These are phyloP conservation scores for Nectriaceae sp. DNA, from an alignment of 2,329 filamentous ascomycete genomes.

Conservation along the genomic window DNA sequence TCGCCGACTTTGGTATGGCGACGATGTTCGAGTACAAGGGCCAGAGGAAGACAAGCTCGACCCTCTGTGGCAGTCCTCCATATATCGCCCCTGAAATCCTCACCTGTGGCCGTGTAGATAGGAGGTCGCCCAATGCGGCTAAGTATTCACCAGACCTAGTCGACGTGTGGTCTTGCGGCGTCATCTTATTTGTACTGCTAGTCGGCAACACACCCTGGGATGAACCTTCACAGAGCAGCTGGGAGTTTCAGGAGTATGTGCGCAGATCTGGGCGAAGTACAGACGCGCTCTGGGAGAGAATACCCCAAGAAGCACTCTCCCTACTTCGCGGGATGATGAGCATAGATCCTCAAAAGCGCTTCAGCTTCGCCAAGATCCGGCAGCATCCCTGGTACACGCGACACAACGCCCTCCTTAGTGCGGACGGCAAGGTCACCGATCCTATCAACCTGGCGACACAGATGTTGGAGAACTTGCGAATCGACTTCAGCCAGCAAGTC, in stretches of 20 bases:
- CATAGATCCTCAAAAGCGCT: slow-evolving; percentile 72
- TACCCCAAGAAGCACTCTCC: slow-evolving; percentile 75
- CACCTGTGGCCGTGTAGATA: slow-evolving; percentile 50
- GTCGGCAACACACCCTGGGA: slow-evolving; percentile 99
- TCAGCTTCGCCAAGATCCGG: slow-evolving; percentile 83
- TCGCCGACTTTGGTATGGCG: slow-evolving; percentile 95
- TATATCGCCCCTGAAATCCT: slow-evolving; percentile 96
- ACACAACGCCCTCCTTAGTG: slow-evolving; percentile 72
- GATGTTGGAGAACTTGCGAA: slow-evolving; percentile 89
- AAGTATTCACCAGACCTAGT: slow-evolving; percentile 79
- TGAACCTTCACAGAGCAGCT: slow-evolving; percentile 81
- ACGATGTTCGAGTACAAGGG: slow-evolving; percentile 92
- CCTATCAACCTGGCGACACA: slow-evolving; percentile 85
- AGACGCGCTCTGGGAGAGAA: slow-evolving; percentile 81
- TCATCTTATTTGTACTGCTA: slow-evolving; percentile 94
- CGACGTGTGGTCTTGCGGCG: slow-evolving; percentile 96
- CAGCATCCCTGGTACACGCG: slow-evolving; percentile 95
- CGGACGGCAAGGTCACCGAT: slow-evolving; percentile 74
- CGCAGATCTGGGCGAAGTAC: slow-evolving; percentile 76
- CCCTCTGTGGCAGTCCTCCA: slow-evolving; percentile 92
- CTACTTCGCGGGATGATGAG: slow-evolving; percentile 92
- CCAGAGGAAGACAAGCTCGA: slow-evolving; percentile 77
- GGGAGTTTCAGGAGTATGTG: slow-evolving; percentile 88
- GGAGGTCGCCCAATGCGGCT: slow-evolving; percentile 47
- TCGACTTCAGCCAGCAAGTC: slow-evolving; percentile 77